phyloP scores from a whole-genome alignment of 257 asterid species.

The Primulina huaijiensis region DNA sequence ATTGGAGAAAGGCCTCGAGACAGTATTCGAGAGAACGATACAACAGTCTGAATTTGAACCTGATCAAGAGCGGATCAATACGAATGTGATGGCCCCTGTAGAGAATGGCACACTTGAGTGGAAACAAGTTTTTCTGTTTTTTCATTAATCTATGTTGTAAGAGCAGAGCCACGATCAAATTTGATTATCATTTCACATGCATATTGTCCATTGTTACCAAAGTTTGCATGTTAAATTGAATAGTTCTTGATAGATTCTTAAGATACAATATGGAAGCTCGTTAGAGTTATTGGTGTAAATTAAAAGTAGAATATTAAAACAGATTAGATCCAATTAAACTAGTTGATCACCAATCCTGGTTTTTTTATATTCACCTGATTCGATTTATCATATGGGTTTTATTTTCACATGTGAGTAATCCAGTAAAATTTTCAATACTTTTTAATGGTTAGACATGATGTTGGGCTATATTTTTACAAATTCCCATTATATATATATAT shows the following conservation, averaged over 20 bases:
- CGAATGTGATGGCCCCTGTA: conserved; percentile 6
- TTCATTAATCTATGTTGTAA: background rate
- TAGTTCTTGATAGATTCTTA: background rate
- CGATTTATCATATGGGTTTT: too few relatives aligned
- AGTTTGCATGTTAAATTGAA: background rate
- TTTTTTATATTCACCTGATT: too few relatives aligned
- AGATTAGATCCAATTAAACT: too few relatives aligned
- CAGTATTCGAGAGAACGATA: conserved; percentile 66
- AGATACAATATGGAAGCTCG: too few relatives aligned
- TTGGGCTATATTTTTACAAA: too few relatives aligned
- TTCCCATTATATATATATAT: too few relatives aligned
- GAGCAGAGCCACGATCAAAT: background rate
- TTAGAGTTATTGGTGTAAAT: too few relatives aligned
- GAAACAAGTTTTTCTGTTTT: background rate
- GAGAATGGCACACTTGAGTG: background rate
- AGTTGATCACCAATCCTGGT: too few relatives aligned
- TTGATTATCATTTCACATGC: background rate
- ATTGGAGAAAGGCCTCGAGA: conserved; percentile 70
- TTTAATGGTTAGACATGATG: too few relatives aligned
- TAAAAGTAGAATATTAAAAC: too few relatives aligned
- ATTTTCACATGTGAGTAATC: too few relatives aligned
- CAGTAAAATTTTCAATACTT: too few relatives aligned
- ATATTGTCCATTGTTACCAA: background rate
- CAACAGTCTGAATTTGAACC: conserved; percentile 49
- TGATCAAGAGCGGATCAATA: conserved; percentile 48